A percentile compares a stretch with the other conserved stretches of the same genome.
phyloP scores from a whole-genome alignment of 2,329 filamentous ascomycete species.

The Calycina herbarum region DNA sequence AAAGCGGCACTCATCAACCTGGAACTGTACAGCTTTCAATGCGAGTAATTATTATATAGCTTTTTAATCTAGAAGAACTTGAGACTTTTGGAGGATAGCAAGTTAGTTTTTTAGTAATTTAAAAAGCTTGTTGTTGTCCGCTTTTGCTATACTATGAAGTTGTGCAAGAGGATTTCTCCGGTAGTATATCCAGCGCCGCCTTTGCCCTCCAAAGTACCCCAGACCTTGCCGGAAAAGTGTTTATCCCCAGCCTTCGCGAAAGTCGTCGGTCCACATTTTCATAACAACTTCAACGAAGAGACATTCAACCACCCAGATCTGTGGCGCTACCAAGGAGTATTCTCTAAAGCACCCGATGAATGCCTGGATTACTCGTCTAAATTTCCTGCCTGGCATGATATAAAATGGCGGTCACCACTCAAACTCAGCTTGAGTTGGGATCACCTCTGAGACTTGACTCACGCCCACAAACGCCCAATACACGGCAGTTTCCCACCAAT shows the following conservation, averaged over 20 bases:
- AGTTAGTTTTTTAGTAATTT: no score
- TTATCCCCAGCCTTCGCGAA: not conserved
- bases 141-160: no score
- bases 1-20: not conserved
- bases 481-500: conserved; percentile 42
- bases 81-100: no score
- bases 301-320: not conserved
- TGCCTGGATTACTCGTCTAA: no score
- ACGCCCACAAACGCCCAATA: conserved; percentile 23
- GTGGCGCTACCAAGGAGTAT: not conserved
- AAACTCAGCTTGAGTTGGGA: conserved; percentile 21
- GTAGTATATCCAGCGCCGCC: not conserved
- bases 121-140: no score
- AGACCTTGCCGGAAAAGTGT: conserved; percentile 1
- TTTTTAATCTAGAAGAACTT: no score
- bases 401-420: conserved; percentile 33
- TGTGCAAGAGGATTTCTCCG: not conserved
- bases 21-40: no score
- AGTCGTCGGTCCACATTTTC: not conserved
- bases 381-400: not conserved
- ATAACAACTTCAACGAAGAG: not conserved
- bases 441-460: conserved; percentile 26
- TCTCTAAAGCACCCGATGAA: not conserved
- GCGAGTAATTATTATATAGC: no score
- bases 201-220: not conserved